A percentile compares a stretch with the other conserved stretches of the same genome.
phyloP scores from a whole-genome alignment of 257 asterid species.

The Echium plantagineum region DNA sequence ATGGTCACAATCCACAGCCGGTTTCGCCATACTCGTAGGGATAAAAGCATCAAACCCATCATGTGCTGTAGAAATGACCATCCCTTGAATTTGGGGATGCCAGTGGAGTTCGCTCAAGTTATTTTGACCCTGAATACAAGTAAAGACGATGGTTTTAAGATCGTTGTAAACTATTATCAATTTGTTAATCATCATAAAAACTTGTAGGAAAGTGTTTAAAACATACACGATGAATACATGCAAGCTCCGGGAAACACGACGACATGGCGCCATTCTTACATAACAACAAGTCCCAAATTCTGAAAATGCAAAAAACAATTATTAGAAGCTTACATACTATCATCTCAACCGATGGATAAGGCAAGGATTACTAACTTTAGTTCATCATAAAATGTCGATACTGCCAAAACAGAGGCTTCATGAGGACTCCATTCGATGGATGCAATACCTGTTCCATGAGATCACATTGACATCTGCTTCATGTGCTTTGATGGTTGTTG shows the following conservation, averaged over 20 bases:
- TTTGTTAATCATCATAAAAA: background rate
- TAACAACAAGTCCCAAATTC: slow-evolving; percentile 99
- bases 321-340: no score
- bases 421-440: slow-evolving; percentile 98
- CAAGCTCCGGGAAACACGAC: slow-evolving; percentile 95
- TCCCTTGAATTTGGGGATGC: slow-evolving; percentile 92
- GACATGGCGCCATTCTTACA: no score
- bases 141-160: background rate
- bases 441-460: slow-evolving; percentile 97
- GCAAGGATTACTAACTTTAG: slow-evolving; percentile 46
- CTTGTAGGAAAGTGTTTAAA: background rate
- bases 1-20: no score
- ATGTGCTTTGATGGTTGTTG: slow-evolving; percentile 61
- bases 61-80: slow-evolving; percentile 79
- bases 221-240: slow-evolving; percentile 19
- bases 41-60: slow-evolving; percentile 47
- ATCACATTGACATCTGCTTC: slow-evolving; percentile 92
- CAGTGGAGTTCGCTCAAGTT: slow-evolving; percentile 93
- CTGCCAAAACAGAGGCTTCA: slow-evolving; percentile 88
- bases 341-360: background rate
- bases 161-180: background rate
- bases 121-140: slow-evolving; percentile 68
- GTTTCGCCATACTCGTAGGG: no score
- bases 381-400: slow-evolving; percentile 78
- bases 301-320: slow-evolving; percentile 11